These are phyloP conservation scores for Chrysoporthe puriensis DNA, from an alignment of 2,329 filamentous ascomycete genomes.

Conservation along the genomic window DNA sequence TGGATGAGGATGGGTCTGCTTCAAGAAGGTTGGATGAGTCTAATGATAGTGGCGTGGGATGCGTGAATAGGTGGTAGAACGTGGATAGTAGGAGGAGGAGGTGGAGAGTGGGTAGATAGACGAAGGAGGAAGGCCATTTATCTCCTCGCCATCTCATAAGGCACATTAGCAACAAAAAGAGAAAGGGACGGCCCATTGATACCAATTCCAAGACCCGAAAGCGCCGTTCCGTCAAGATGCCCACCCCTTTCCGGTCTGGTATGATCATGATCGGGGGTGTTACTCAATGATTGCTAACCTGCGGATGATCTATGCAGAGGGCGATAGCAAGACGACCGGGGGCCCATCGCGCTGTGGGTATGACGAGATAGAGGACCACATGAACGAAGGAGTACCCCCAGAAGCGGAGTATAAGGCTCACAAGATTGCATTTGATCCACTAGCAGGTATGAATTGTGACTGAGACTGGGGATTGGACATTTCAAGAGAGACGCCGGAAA, in stretches of 20 bases:
- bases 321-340: slow-evolving; percentile 5
- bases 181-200: neutral
- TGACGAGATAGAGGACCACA: slow-evolving; percentile 13
- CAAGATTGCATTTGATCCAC: neutral
- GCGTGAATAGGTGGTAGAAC: neutral
- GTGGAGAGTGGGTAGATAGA: neutral
- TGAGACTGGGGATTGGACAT: slow-evolving; percentile 9
- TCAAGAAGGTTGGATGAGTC: slow-evolving; percentile 14
- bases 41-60: slow-evolving; percentile 17
- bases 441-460: neutral
- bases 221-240: slow-evolving; percentile 19
- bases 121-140: slow-evolving; percentile 29
- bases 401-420: slow-evolving; percentile 9
- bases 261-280: slow-evolving; percentile 14
- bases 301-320: slow-evolving; percentile 15
- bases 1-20: slow-evolving; percentile 11
- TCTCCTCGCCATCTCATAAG: slow-evolving; percentile 14
- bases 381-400: neutral
- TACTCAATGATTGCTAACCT: slow-evolving; percentile 14
- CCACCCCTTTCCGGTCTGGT: slow-evolving; percentile 15
- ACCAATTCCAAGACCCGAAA: slow-evolving; percentile 17
- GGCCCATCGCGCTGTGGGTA: slow-evolving; percentile 14
- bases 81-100: neutral
- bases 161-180: slow-evolving; percentile 7
- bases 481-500: slow-evolving; percentile 9